Evolutionary conservation across 164 flowering plant genomes (phyloP), one percentile per base, ranked within the genome.

Genomic region (Santalum album): DNA sequence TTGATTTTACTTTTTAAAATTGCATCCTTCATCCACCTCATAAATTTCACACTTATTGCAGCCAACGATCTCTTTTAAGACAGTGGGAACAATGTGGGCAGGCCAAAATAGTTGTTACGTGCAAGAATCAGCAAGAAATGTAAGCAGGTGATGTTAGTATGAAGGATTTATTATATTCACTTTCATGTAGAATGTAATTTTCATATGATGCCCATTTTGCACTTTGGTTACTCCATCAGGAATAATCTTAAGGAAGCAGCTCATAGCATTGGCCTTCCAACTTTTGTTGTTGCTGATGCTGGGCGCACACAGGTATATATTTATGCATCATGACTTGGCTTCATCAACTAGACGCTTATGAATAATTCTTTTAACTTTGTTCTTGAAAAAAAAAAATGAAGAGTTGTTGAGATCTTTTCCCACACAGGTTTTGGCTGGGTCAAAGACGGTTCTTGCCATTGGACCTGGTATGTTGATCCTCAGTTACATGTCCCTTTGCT

Each of bases 41-140:
- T 1, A 17, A 35, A 17, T 18, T 19, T 24, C 46, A 16, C 27
- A 2, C 44, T 45, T 54, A 16, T 65, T 78, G 71, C 76, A 91
- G 98, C 64, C 77, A 82, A 49, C 70, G 83, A 16, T 68, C 66
- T 26, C 81, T 91, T 65, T 62, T 88, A 77, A 78, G 85, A 65
- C 81, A 75, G 48, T 91, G 98, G 98, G 96, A 88, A 65, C 80
- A 63, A 47, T 79, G 78, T 70, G 96, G 96, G 58, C 95, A 91
- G 58, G 77, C 98, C 15, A 91, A 91, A 72, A 84, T 88, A 56
- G 98, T 88, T 60, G 78, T 83, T 25, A 72, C 90, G 17, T 91
- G 96, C 88, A 91, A 86, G 76, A 91, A 86, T 68, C 92, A 78
- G 67, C 87, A 79, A 60, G 96, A 86, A 79, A 88, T 91, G 98